Evolutionary conservation across 164 flowering plant species (phyloP).

Genomic region (Sedum album): DNA sequence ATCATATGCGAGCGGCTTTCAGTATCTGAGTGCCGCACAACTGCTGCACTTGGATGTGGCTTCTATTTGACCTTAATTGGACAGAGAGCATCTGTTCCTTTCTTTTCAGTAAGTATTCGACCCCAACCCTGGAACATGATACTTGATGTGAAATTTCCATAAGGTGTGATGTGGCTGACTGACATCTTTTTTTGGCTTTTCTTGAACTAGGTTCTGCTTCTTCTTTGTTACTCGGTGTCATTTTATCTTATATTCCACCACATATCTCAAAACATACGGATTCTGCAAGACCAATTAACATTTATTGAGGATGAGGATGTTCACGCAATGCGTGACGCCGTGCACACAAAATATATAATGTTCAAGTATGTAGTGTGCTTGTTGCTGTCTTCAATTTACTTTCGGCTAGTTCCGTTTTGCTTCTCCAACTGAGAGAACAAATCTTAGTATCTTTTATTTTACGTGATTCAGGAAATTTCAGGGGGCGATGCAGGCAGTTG

Average conservation of each 20-base stretch:
- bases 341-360: slow-evolving; percentile 66
- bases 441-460: slow-evolving; percentile 9
- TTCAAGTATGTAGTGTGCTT: slow-evolving; percentile 52
- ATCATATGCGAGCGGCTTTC: slow-evolving; percentile 82
- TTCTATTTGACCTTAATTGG: slow-evolving; percentile 85
- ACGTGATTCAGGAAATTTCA: slow-evolving; percentile 70
- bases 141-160: background rate
- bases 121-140: slow-evolving; percentile 1
- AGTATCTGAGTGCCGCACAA: slow-evolving; percentile 53
- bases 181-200: slow-evolving; percentile 6
- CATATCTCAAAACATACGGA: slow-evolving; percentile 53
- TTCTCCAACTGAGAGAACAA: background rate
- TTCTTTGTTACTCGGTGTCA: slow-evolving; percentile 57
- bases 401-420: background rate
- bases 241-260: slow-evolving; percentile 76
- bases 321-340: slow-evolving; percentile 60
- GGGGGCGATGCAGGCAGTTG: slow-evolving; percentile 73
- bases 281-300: slow-evolving; percentile 54
- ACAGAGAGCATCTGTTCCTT: slow-evolving; percentile 79
- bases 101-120: slow-evolving; percentile 60
- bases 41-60: slow-evolving; percentile 67
- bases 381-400: background rate
- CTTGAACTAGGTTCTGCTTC: slow-evolving; percentile 52
- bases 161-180: slow-evolving; percentile 13
- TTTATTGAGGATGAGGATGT: slow-evolving; percentile 60